Base-by-base conservation (phyloP, 2,329 filamentous ascomycete species). In the Botrytis aclada region DNA sequence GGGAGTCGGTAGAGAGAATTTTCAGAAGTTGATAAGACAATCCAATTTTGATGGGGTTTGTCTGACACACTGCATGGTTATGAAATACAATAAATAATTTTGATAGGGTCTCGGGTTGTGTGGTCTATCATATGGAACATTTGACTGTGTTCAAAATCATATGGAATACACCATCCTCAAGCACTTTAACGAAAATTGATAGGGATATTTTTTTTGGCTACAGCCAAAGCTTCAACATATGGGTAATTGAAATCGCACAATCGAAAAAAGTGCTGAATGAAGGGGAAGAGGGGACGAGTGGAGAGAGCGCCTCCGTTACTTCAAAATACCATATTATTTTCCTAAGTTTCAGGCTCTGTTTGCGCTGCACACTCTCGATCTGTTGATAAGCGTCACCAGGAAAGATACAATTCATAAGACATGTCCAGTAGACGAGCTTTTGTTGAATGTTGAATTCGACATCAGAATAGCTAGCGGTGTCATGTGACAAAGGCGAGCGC, bases 311-410 rank as follows among this genome's bases (percentile, higher is more conserved):
- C 22, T 51, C 22, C 1, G 10, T 25, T 12, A 51, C 22, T 51
- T 47, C 45, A 20, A 47, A 8, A 47, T 47, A 47, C 20, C 20
- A 22, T 47, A 22, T 47, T 25, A 20, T 47, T 4, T 47, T 47
- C 8, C 9, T 22, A 10, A 47, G 8, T 10, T 10, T 12, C 45
- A 47, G 3, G 12, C 4, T 47, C 45, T 12, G 4, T 47, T 4
- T 25, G 22, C 45, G 0, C 2, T 12, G 12, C 4, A n/a, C 9
- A 47, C 9, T 0, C 0, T 47, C 9, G 0, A 51, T 51, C 10
- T 51, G 5, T 54, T 3, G 12, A 29, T 6, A 7, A n/a, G 2
- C 2, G 12, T 1, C 14, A 7, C 16, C 25, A 54, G 25, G 8
- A 54, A n/a, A n/a, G 25, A 51, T 25, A 51, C 10, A 51, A 25